These are phyloP conservation scores for Corchorus capsularis DNA, from an alignment of 345 rosid genomes.

Conservation along the genomic window DNA sequence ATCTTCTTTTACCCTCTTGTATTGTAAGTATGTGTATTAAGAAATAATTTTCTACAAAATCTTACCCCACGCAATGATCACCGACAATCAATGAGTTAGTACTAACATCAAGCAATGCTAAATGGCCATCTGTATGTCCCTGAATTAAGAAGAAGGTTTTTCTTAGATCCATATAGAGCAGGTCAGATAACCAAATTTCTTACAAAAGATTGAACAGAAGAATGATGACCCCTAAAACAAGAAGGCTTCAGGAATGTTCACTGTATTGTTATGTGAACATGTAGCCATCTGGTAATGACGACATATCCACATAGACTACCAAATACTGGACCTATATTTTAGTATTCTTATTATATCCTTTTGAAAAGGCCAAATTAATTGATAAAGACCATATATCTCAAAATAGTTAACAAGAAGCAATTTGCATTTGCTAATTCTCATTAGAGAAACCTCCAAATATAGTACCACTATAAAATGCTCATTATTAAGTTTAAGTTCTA, in stretches of 20 bases:
- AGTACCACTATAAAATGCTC: not conserved
- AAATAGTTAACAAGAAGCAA: not conserved
- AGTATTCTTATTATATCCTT: not conserved
- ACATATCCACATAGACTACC: not conserved
- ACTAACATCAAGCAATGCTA: constrained; percentile 63
- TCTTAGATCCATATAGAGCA: not conserved
- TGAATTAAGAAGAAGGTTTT: constrained; percentile 34
- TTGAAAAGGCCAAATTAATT: not conserved
- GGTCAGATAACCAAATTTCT: constrained; percentile 1
- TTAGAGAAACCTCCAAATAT: not conserved
- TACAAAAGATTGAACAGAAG: not conserved
- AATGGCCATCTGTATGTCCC: constrained; percentile 97
- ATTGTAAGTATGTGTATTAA: not conserved
- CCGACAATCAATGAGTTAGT: constrained; percentile 78
- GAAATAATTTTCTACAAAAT: constrained; percentile 17
- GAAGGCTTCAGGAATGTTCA: not conserved
- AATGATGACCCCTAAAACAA: not conserved
- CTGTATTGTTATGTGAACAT: not conserved
- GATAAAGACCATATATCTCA: not conserved
- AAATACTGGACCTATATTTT: not conserved
- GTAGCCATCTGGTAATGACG: not conserved
- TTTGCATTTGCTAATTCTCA: not conserved
- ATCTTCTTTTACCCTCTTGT: not conserved
- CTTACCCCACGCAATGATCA: constrained; percentile 97
- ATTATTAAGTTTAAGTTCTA: not conserved